Percentiles rank a stretch among this genome's conserved stretches.
Evolutionary conservation across 2,329 filamentous ascomycete genomes (phyloP).

Genomic region (Claviceps paspali): DNA sequence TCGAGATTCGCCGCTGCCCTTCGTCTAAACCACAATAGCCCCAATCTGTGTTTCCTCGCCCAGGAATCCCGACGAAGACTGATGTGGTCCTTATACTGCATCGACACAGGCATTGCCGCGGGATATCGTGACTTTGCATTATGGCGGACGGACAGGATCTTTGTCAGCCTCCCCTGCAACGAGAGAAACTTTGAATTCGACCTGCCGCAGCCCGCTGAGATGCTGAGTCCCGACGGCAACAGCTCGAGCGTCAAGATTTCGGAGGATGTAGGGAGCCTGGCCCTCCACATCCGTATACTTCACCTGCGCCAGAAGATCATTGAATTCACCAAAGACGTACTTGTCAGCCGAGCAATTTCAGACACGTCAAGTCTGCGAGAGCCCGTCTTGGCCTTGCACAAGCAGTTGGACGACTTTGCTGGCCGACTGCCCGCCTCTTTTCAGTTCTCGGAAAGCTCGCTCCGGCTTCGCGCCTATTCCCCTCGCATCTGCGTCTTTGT

Average conservation of each 20-base stretch:
- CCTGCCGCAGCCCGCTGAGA: constrained; percentile 37
- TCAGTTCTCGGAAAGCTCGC: constrained; percentile 40
- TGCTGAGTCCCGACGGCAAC: constrained; percentile 29
- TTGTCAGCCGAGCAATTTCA: constrained; percentile 22
- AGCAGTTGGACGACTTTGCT: constrained; percentile 37
- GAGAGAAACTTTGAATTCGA: constrained; percentile 39
- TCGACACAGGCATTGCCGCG: constrained; percentile 26
- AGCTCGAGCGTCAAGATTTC: constrained; percentile 25
- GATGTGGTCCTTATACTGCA: constrained; percentile 29
- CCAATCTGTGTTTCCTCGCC: constrained; percentile 23
- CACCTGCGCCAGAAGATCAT: constrained; percentile 39
- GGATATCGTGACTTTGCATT: constrained; percentile 30
- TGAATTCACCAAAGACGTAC: constrained; percentile 34
- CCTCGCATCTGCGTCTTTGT: constrained; percentile 40
- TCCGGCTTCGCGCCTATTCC: constrained; percentile 40
- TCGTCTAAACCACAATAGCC: constrained; percentile 26
- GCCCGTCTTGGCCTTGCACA: constrained; percentile 29
- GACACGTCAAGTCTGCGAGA: constrained; percentile 24
- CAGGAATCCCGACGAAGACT: constrained; percentile 27
- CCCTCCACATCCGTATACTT: constrained; percentile 40
- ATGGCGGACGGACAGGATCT: constrained; percentile 25
- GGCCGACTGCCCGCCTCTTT: constrained; percentile 38
- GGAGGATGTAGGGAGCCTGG: constrained; percentile 39
- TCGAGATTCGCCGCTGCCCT: constrained; percentile 28
- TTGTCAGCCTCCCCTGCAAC: constrained; percentile 26